These are phyloP conservation scores for Cladosporium sp. DNA, from an alignment of 2,329 filamentous ascomycete genomes.

Conservation along the genomic window DNA sequence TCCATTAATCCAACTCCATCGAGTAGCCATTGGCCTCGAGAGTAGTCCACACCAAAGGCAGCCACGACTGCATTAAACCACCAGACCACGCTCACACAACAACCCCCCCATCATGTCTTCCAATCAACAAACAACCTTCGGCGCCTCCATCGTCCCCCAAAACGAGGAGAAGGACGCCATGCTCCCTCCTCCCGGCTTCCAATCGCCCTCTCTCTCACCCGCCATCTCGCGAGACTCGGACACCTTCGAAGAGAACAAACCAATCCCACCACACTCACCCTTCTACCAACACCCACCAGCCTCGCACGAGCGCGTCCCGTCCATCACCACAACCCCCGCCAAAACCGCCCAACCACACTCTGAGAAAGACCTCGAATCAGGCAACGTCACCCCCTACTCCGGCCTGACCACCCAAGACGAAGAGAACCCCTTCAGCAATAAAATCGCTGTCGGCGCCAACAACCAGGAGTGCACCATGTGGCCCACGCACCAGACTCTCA, in stretches of 20 bases:
- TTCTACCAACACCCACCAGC: conserved; percentile 47
- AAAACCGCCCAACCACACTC: conserved; percentile 16
- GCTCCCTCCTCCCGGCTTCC: conserved; percentile 28
- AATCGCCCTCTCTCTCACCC: conserved; percentile 33
- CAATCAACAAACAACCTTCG: conserved; percentile 34
- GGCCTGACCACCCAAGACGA: conserved; percentile 29
- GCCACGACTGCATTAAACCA: background rate
- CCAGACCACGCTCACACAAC: background rate
- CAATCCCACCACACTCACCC: conserved; percentile 37
- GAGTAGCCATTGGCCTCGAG: conserved; percentile 7
- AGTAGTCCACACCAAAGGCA: background rate
- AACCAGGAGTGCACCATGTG: conserved; percentile 50
- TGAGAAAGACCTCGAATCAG: conserved; percentile 39
- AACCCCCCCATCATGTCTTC: conserved; percentile 1
- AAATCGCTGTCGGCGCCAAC: conserved; percentile 36
- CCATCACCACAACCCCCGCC: conserved; percentile 20
- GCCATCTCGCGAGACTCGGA: conserved; percentile 29
- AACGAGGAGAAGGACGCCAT: conserved; percentile 20
- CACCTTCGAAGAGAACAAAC: conserved; percentile 31
- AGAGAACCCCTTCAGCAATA: conserved; percentile 36
- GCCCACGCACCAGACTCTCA: conserved; percentile 46
- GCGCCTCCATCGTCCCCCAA: conserved; percentile 37
- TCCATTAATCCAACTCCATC: background rate
- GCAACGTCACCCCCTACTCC: conserved; percentile 26
- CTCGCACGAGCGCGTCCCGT: conserved; percentile 34